Base-by-base conservation (phyloP, 2,329 filamentous ascomycete species). In the Aspergillus carbonarius region DNA sequence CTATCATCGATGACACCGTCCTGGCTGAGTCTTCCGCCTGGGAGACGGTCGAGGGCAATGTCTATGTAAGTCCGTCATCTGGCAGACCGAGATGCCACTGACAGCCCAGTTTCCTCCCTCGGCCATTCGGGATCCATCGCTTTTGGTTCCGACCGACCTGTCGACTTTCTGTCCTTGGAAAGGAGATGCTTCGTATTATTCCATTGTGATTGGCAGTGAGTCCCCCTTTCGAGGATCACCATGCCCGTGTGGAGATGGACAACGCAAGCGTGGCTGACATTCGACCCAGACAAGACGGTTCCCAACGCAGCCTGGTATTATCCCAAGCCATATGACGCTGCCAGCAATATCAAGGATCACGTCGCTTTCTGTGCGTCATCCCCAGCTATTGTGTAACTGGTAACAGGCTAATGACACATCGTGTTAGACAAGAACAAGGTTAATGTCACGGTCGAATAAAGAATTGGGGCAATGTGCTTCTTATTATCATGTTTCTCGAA, bases 241-340 rank as follows among this genome's bases (percentile, higher is more conserved):
- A 7, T 17, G 4, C 17, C 20, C 4, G 13, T n/a, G n/a, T 17
- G 53, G 25, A 59, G 17, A 23, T 23, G 23, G 23, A 23, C 23
- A 23, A 23, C 23, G 23, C 23, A 23, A 23, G 23, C 23, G 23
- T 23, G 23, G 30, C 37, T 47, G 25, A 63, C 20, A 34, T 5
- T 3, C 3, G 12, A 18, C 18, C 8, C 57, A 80, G 81, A 78
- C 39, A 75, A 76, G 5, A 77, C 79, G 53, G 60, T 83, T 18
- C 72, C 79, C 35, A 82, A 86, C 60, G 82, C 81, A 2, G 84
- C 83, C 0, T 87, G 84, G 84, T 86, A 82, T 63, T 87, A 87
- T 61, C 78, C 83, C 2, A 67, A 78, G 42, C 79, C 83, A 1
- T 78, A 79, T 55, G 78, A 79, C 23, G 80, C 78, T 46, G 78